phyloP scores from a whole-genome alignment of 768 basidiomycete species.

The Austroboletus eburneus region DNA sequence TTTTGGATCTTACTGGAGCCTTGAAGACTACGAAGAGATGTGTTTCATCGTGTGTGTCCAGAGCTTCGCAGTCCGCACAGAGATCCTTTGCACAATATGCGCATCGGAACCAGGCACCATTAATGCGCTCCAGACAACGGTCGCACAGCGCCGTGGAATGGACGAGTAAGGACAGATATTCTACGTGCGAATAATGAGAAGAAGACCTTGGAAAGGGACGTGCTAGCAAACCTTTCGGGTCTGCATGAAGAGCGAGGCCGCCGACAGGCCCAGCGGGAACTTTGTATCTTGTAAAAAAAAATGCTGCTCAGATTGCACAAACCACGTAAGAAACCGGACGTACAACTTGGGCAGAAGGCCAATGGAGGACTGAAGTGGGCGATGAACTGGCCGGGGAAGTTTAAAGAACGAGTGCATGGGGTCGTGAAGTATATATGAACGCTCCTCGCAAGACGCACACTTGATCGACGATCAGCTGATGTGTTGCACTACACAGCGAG shows the following conservation, averaged over 20 bases:
- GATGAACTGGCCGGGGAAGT: slow-evolving; percentile 72
- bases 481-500: neutral
- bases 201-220: neutral
- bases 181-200: slow-evolving; percentile 33
- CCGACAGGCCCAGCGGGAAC: slow-evolving; percentile 54
- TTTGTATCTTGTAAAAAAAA: slow-evolving; percentile 48
- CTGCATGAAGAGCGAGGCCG: slow-evolving; percentile 30
- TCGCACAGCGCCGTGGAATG: slow-evolving; percentile 80
- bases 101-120: slow-evolving; percentile 90
- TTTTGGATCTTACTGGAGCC: slow-evolving; percentile 49
- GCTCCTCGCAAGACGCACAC: slow-evolving; percentile 78
- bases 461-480: slow-evolving; percentile 26
- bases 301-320: slow-evolving; percentile 7
- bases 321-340: slow-evolving; percentile 14
- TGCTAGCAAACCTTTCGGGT: slow-evolving; percentile 54
- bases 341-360: slow-evolving; percentile 71
- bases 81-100: slow-evolving; percentile 84
- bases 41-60: slow-evolving; percentile 77
- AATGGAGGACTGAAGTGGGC: slow-evolving; percentile 47
- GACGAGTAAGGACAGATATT: slow-evolving; percentile 55
- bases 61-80: slow-evolving; percentile 76
- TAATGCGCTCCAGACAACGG: slow-evolving; percentile 74
- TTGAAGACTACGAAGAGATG: slow-evolving; percentile 91
- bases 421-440: slow-evolving; percentile 77
- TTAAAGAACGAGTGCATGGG: slow-evolving; percentile 88